Base-by-base conservation (phyloP, 1,284 basidiomycete genomes). In the Ustilago nuda region DNA sequence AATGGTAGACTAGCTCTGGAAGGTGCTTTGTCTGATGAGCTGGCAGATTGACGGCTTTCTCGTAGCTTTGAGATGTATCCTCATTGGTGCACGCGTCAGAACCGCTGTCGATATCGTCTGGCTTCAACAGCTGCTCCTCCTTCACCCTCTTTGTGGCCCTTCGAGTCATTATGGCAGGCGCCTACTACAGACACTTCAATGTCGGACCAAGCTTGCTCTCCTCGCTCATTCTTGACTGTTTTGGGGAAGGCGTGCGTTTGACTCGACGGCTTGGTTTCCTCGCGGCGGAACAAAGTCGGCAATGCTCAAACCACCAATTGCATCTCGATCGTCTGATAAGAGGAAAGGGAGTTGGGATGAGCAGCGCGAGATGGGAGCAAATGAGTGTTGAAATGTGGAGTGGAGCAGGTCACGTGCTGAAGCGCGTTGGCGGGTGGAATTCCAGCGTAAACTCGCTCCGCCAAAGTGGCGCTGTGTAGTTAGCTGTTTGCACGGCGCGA, bases 1-100 rank as follows among this genome's bases (percentile, higher is more conserved):
- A 67, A 35, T 54, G 65, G 32, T 72, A 79, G 32, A 59, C 43
- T 8, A 79, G 70, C 56, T 69, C 67, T 13, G 56, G 27, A 1
- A 79, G 66, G 23, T 79, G 73, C 66, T 79, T 79, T 4, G 76
- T 76, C 19, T 67, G 66, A 19, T 72, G 70, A 5, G 76, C 76
- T 9, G 76, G 76, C 3, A 70, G 71, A n/a, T 77, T 77, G 56
- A 71, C 63, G 2, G 70, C 69, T 5, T 56, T 52, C 8, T 51
- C 32, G 30, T 76, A 66, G 8, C 15, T n/a, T 7, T n/a, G 4
- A 1, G 27, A 8, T 2, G 9, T 35, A 4, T 46, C 41, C 32
- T 17, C 23, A 5, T 41, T 32, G 9, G 4, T 19, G 12, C 36
- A 33, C 9, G 9, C 6, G 3, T 45, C 45, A 11, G 35, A 56